Conservation (phyloP, 2,329 filamentous ascomycete species). For the Venturiaceae sp. region DNA sequence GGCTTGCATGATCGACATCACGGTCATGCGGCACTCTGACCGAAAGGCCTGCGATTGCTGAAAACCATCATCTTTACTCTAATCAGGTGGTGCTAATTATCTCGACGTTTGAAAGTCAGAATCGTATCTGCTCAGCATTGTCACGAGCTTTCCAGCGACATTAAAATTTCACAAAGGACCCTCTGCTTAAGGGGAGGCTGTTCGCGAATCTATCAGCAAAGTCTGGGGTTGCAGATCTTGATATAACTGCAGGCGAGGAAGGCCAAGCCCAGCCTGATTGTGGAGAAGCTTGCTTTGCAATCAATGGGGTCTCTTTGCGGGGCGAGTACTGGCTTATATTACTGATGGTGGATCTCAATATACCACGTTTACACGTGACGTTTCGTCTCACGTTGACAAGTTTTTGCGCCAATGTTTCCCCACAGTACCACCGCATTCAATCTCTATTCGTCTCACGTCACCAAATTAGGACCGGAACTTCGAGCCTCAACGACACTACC, state of each 20-base stretch:
- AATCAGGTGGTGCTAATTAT: no score
- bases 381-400: background rate
- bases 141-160: no score
- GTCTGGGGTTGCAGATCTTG: background rate
- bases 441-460: background rate
- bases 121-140: no score
- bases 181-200: no score
- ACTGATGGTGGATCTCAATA: background rate
- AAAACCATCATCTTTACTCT: no score
- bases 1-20: no score
- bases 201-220: no score
- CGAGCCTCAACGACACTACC: background rate
- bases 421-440: background rate
- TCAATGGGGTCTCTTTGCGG: background rate
- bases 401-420: background rate
- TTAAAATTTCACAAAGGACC: no score
- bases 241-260: background rate
- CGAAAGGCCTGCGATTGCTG: no score
- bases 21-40: no score
- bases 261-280: background rate
- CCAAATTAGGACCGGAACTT: background rate
- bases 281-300: background rate
- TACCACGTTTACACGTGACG: background rate
- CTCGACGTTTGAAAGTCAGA: no score
- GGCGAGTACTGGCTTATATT: background rate